Evolutionary conservation across 2,329 filamentous ascomycete genomes (phyloP).

Genomic region (Aureobasidium subglaciale): DNA sequence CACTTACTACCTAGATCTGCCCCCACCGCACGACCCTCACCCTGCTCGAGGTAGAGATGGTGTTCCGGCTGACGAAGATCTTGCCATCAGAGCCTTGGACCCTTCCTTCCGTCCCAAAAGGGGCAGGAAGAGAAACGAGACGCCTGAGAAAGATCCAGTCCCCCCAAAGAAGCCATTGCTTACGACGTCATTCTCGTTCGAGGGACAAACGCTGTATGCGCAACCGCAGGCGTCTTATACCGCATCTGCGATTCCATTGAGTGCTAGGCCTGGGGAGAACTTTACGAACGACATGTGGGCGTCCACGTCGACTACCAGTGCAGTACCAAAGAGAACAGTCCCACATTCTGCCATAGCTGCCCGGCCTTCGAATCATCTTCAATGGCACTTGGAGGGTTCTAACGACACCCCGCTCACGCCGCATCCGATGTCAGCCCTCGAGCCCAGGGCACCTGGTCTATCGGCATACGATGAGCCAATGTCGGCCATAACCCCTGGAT

Average conservation of each 20-base stretch:
- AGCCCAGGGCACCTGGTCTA: slow-evolving; percentile 50
- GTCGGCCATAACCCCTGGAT: slow-evolving; percentile 64
- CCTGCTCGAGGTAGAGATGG: slow-evolving; percentile 66
- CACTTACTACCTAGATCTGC: slow-evolving; percentile 72
- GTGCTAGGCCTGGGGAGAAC: slow-evolving; percentile 47
- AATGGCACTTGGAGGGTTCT: slow-evolving; percentile 26
- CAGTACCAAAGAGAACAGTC: slow-evolving; percentile 30
- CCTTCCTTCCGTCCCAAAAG: slow-evolving; percentile 63
- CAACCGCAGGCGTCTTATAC: slow-evolving; percentile 44
- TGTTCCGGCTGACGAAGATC: slow-evolving; percentile 77
- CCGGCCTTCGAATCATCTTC: slow-evolving; percentile 32
- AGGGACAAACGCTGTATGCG: slow-evolving; percentile 18
- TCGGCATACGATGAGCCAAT: slow-evolving; percentile 54
- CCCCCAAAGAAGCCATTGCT: slow-evolving; percentile 20
- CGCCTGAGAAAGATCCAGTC: slow-evolving; percentile 14
- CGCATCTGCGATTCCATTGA: slow-evolving; percentile 44
- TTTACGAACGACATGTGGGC: slow-evolving; percentile 47
- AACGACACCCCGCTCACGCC: slow-evolving; percentile 35
- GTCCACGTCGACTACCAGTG: slow-evolving; percentile 31
- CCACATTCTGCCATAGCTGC: slow-evolving; percentile 39
- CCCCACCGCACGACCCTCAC: slow-evolving; percentile 55
- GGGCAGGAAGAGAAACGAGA: slow-evolving; percentile 43
- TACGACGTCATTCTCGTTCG: slow-evolving; percentile 7
- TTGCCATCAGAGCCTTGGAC: slow-evolving; percentile 75
- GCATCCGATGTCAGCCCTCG: slow-evolving; percentile 73